phyloP scores from a whole-genome alignment of 2,329 filamentous ascomycete species.

The Neurospora sp. region DNA sequence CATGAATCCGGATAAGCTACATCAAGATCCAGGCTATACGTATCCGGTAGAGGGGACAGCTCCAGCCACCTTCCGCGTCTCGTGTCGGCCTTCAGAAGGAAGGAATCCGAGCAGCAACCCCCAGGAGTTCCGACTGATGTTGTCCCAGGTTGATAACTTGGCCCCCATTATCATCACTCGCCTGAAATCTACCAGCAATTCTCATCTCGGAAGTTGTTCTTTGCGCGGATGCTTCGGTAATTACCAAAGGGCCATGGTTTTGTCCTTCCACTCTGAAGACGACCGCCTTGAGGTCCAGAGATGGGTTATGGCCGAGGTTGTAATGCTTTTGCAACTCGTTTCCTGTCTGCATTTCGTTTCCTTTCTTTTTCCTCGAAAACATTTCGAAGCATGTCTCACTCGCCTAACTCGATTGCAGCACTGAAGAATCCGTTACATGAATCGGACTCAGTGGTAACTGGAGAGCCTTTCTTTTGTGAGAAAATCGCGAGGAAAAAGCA shows the following conservation, averaged over 20 bases:
- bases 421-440: not conserved
- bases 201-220: not conserved
- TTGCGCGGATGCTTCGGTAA: not conserved
- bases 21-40: not conserved
- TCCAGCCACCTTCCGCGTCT: not conserved
- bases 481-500: not conserved
- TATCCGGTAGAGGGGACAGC: not conserved
- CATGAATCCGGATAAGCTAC: not conserved
- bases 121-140: not conserved
- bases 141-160: not conserved
- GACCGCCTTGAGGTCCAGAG: not conserved
- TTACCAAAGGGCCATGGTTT: not conserved
- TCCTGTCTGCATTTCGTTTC: not conserved
- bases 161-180: not conserved
- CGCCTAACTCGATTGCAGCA: not conserved
- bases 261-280: not conserved
- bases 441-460: not conserved
- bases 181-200: not conserved
- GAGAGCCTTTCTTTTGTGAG: not conserved
- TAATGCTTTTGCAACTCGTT: not conserved
- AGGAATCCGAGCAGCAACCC: not conserved
- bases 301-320: not conserved
- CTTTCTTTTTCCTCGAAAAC: not conserved
- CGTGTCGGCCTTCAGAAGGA: not conserved
- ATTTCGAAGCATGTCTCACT: not conserved